These are phyloP conservation scores for Solanum chmielewskii DNA, from an alignment of 257 asterid species.

Conservation along the genomic window DNA sequence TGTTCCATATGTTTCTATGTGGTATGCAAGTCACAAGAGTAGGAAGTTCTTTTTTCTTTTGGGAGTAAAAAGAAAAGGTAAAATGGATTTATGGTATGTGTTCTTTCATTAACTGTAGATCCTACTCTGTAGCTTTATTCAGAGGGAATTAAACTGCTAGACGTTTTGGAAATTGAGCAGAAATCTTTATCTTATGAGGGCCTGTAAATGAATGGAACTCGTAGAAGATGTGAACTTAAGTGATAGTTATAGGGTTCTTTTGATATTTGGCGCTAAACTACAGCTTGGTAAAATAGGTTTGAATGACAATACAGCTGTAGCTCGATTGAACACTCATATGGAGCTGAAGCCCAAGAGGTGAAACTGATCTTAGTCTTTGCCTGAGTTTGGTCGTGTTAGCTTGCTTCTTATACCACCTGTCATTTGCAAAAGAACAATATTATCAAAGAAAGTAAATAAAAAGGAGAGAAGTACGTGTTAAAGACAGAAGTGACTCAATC, in stretches of 20 bases:
- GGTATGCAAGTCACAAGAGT: neutral
- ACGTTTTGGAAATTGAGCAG: neutral
- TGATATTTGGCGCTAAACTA: neutral
- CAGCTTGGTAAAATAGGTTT: neutral
- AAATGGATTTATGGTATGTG: neutral
- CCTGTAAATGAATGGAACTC: neutral
- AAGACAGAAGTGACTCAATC: neutral
- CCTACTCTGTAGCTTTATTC: neutral
- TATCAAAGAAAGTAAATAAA: neutral
- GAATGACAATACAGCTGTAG: neutral
- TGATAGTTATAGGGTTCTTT: neutral
- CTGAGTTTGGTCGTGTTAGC: neutral
- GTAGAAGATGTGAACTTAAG: neutral
- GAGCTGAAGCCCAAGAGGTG: neutral
- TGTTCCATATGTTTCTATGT: neutral
- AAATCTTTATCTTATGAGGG: neutral
- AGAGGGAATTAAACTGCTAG: neutral
- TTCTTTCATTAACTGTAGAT: neutral
- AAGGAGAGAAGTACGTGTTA: neutral
- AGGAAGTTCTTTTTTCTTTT: neutral
- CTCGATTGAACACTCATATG: neutral
- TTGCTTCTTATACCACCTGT: neutral
- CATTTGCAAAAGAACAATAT: neutral
- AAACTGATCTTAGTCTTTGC: neutral
- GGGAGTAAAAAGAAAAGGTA: neutral